Evolutionary conservation across 345 rosid genomes (phyloP).

Genomic region (Citrus cavaleriei): DNA sequence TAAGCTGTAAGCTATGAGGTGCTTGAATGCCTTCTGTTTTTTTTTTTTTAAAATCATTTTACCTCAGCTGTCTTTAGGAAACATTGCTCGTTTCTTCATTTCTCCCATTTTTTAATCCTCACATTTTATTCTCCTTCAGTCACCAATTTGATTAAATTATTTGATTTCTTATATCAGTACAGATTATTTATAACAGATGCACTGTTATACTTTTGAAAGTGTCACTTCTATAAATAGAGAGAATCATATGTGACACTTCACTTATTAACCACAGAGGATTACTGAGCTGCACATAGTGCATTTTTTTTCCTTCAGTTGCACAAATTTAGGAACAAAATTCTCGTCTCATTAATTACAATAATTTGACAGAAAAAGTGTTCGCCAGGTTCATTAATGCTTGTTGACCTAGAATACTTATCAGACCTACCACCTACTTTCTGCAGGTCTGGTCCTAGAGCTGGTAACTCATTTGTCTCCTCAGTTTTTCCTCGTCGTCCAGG

Average conservation of each 20-base stretch:
- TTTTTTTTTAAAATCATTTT: not conserved
- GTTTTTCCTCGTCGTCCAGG: slow-evolving; percentile 43
- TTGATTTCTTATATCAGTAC: not conserved
- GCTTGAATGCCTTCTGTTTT: not conserved
- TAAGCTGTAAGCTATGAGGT: slow-evolving; percentile 23
- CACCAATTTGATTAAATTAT: not conserved
- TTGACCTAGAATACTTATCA: not conserved
- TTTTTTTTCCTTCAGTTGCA: not conserved
- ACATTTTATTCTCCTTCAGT: not conserved
- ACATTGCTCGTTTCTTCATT: not conserved
- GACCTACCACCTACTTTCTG: slow-evolving; percentile 2
- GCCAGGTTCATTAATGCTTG: not conserved
- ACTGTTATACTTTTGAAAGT: not conserved
- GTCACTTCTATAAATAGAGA: not conserved
- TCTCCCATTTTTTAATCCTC: not conserved
- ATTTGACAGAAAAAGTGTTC: not conserved
- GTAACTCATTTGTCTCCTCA: slow-evolving; percentile 40
- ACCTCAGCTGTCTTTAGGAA: not conserved
- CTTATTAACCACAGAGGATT: not conserved
- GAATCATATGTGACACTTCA: not conserved
- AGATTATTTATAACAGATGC: not conserved
- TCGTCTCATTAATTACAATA: not conserved
- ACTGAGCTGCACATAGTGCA: not conserved
- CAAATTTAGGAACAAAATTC: not conserved
- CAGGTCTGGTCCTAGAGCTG: slow-evolving; percentile 49